A percentile compares a stretch with the other conserved stretches of the same genome.
phyloP scores from a whole-genome alignment of 1,284 basidiomycete species.

The Heliocybe sulcata region DNA sequence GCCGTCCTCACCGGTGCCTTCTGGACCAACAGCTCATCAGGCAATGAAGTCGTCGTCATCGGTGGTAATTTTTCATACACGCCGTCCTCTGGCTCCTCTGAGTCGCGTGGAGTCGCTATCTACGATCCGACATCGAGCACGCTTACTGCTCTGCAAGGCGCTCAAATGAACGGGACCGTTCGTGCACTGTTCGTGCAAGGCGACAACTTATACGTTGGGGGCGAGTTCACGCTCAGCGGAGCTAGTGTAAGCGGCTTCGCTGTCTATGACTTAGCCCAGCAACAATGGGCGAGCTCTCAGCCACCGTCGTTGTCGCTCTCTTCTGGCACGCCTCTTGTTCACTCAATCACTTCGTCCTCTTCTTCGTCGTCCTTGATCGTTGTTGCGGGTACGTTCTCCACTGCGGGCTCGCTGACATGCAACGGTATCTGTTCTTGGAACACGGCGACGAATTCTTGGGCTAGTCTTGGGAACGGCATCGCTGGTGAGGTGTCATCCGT shows the following conservation, averaged over 20 bases:
- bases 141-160: constrained; percentile 52
- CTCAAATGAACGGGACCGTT: constrained; percentile 66
- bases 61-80: constrained; percentile 87
- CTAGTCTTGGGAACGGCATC: constrained; percentile 72
- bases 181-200: constrained; percentile 60
- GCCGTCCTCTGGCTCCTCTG: constrained; percentile 26
- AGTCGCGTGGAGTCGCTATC: constrained; percentile 58
- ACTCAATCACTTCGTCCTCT: constrained; percentile 62
- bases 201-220: constrained; percentile 72
- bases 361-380: constrained; percentile 62
- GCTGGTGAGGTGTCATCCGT: constrained; percentile 78
- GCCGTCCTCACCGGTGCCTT: constrained; percentile 84
- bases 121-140: constrained; percentile 54
- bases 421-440: constrained; percentile 79
- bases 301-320: constrained; percentile 50
- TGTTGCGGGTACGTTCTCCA: constrained; percentile 81
- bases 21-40: constrained; percentile 78
- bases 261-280: constrained; percentile 63
- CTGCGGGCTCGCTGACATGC: constrained; percentile 74
- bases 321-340: constrained; percentile 59
- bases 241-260: constrained; percentile 60
- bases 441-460: constrained; percentile 68
- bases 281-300: constrained; percentile 52
- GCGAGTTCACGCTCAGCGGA: constrained; percentile 61
- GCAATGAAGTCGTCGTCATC: constrained; percentile 65